These are phyloP conservation scores for Phytophthora pistaciae DNA, from an alignment of 352 stramenopile species.

Conservation along the genomic window DNA sequence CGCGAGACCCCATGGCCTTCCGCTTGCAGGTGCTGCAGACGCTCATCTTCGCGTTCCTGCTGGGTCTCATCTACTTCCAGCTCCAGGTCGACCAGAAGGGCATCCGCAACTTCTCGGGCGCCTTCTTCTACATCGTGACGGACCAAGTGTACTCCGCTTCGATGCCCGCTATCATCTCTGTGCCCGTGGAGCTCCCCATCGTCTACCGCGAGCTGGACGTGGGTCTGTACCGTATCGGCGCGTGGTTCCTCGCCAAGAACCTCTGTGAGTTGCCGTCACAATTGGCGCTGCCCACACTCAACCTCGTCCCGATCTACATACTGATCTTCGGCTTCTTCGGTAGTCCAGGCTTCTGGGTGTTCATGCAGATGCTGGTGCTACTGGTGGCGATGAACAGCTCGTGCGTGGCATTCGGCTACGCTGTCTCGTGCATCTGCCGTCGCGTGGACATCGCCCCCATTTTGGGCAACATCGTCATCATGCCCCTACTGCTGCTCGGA, in stretches of 20 bases:
- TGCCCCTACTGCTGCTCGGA: constrained; percentile 56
- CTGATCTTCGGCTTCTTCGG: constrained; percentile 38
- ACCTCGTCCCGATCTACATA: constrained; percentile 45
- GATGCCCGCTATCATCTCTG: constrained; percentile 49
- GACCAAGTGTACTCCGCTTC: constrained; percentile 47
- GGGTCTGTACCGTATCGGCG: constrained; percentile 44
- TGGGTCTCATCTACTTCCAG: constrained; percentile 59
- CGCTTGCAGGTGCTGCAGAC: constrained; percentile 38
- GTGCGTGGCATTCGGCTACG: constrained; percentile 51
- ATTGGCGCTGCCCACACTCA: constrained; percentile 40
- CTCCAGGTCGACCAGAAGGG: constrained; percentile 45
- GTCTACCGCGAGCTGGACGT: constrained; percentile 45
- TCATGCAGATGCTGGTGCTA: constrained; percentile 39
- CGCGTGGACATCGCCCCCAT: constrained; percentile 55
- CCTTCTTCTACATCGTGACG: constrained; percentile 57
- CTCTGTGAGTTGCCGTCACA: constrained; percentile 47
- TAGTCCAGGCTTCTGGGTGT: constrained; percentile 29
- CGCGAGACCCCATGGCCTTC: constrained; percentile 42
- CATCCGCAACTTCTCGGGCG: constrained; percentile 49
- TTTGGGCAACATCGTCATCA: constrained; percentile 53
- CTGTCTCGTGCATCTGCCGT: constrained; percentile 48
- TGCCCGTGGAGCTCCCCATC: constrained; percentile 52
- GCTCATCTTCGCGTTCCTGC: constrained; percentile 44
- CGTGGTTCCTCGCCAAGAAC: constrained; percentile 59
- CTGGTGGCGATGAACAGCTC: constrained; percentile 44